Conservation (phyloP, 768 basidiomycete genomes). For the Suillus lakei region DNA sequence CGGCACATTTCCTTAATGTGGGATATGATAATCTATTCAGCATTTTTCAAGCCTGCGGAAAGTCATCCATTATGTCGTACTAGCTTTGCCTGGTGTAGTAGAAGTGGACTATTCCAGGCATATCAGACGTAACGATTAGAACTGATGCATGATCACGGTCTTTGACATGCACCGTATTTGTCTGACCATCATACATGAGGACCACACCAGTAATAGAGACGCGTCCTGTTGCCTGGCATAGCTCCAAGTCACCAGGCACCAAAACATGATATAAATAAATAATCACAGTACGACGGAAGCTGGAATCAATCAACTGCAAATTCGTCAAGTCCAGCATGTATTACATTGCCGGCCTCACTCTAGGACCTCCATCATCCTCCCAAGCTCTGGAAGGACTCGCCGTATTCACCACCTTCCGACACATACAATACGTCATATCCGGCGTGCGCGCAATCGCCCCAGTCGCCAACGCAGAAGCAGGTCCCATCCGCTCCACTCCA, state of each 20-base stretch:
- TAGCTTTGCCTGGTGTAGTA: too few species aligned
- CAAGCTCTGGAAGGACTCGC: slow-evolving; percentile 30
- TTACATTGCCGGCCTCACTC: slow-evolving; percentile 32
- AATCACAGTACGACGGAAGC: neutral
- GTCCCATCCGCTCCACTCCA: slow-evolving; percentile 18
- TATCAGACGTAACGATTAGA: too few species aligned
- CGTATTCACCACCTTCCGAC: slow-evolving; percentile 28
- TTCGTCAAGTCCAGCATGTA: neutral
- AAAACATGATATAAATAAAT: neutral
- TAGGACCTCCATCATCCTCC: slow-evolving; percentile 4
- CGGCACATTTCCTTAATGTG: too few species aligned
- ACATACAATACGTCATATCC: slow-evolving; percentile 25
- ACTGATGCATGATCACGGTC: too few species aligned
- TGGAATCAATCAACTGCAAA: neutral
- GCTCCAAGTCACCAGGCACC: neutral
- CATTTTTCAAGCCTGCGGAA: too few species aligned
- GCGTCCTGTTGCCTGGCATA: too few species aligned
- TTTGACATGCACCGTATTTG: neutral
- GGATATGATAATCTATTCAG: too few species aligned
- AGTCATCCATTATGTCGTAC: too few species aligned
- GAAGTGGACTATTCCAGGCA: too few species aligned
- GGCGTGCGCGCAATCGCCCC: slow-evolving; percentile 2
- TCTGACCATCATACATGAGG: neutral
- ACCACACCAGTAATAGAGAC: neutral
- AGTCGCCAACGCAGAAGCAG: slow-evolving; percentile 18